A percentile compares a stretch with the other conserved stretches of the same genome.
These are phyloP conservation scores for Blastobotrys buckinghamii DNA, from an alignment of 1,139 yeast genomes.

Conservation along the genomic window DNA sequence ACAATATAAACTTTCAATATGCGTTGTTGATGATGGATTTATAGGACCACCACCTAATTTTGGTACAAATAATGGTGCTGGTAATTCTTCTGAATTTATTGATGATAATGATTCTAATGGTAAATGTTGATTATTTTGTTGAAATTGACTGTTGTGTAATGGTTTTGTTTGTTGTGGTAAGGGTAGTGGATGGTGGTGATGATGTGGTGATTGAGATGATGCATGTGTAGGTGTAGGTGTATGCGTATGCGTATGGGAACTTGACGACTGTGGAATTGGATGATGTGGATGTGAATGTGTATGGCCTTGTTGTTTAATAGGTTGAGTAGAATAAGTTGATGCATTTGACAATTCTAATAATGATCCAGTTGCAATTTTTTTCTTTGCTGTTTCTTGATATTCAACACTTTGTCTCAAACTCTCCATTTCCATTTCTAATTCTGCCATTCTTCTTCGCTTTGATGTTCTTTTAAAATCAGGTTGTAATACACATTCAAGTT, in stretches of 20 bases:
- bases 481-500: constrained; percentile 63
- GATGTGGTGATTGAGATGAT: background rate
- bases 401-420: constrained; percentile 58
- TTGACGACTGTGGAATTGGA: no score
- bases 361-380: constrained; percentile 14
- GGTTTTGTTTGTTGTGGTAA: no score
- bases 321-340: constrained; percentile 5
- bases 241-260: background rate
- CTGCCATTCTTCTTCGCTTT: constrained; percentile 70
- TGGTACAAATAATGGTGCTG: constrained; percentile 20
- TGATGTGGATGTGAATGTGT: no score
- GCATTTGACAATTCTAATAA: constrained; percentile 17
- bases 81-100: constrained; percentile 12
- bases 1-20: constrained; percentile 35
- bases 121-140: background rate
- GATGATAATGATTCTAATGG: constrained; percentile 6
- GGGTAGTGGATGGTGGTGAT: no score
- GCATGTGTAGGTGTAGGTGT: background rate
- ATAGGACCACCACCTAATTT: constrained; percentile 5
- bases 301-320: background rate
- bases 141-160: background rate
- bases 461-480: constrained; percentile 83
- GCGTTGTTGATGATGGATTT: constrained; percentile 6
- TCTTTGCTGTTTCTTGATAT: constrained; percentile 21
- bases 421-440: constrained; percentile 72